These are phyloP conservation scores for Cladobotryum mycophilum DNA, from an alignment of 2,329 filamentous ascomycete genomes.

Conservation along the genomic window DNA sequence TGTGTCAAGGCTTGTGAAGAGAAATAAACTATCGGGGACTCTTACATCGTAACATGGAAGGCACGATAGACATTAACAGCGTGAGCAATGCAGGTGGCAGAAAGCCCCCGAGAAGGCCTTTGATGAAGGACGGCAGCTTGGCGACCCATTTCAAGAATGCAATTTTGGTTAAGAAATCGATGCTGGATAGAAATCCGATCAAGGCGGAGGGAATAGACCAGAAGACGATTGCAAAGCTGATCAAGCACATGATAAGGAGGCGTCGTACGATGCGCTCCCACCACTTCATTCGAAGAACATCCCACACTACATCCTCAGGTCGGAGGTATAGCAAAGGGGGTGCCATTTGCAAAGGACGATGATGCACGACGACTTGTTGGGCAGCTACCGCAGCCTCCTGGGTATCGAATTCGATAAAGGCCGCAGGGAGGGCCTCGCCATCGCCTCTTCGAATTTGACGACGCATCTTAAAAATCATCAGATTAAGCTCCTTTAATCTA, in stretches of 20 bases:
- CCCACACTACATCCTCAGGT: constrained; percentile 83
- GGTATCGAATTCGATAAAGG: constrained; percentile 84
- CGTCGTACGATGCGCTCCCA: constrained; percentile 74
- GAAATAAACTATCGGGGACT: background rate
- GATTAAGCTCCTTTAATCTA: constrained; percentile 33
- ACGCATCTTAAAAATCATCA: constrained; percentile 56
- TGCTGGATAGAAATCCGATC: constrained; percentile 81
- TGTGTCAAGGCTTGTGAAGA: background rate
- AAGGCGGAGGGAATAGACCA: constrained; percentile 72
- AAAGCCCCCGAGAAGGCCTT: constrained; percentile 79
- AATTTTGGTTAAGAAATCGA: constrained; percentile 60
- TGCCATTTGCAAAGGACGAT: constrained; percentile 79
- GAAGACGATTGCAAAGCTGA: constrained; percentile 76
- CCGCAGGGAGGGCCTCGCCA: constrained; percentile 61
- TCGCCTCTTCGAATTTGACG: constrained; percentile 68
- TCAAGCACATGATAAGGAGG: constrained; percentile 62
- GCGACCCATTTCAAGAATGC: constrained; percentile 71
- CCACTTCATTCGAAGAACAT: constrained; percentile 75
- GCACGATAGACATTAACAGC: constrained; percentile 80
- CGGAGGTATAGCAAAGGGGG: constrained; percentile 78
- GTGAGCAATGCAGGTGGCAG: constrained; percentile 74
- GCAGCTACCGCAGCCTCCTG: constrained; percentile 82
- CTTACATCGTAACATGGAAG: constrained; percentile 64
- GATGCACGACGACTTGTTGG: constrained; percentile 80
- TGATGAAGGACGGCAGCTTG: constrained; percentile 60